Evolutionary conservation across 2,329 filamentous ascomycete species (phyloP), one percentile per base, ranked within the genome.

Genomic region (Nemania sp.): DNA sequence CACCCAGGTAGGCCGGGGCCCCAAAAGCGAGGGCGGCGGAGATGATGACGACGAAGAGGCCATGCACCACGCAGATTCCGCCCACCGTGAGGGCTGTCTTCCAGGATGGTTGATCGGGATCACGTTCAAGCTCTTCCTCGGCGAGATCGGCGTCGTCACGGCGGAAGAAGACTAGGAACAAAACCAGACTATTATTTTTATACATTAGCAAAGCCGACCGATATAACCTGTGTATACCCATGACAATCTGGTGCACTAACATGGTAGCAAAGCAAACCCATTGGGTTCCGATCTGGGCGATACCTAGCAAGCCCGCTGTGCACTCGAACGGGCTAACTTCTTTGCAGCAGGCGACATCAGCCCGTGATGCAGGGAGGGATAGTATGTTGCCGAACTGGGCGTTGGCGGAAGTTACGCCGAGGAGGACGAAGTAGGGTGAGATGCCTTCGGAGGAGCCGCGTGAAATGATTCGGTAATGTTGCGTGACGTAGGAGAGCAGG

Each of bases 101-200:
- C 85, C 93, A 95, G 63, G 87, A 90, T 20, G 90, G 89, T 68
- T 86, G 83, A 62, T 87, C 82, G 22, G 80, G 81, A 43, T 77
- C 76, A 54, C 67, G 71, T 54, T 75, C 80, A 27, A 83, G 80
- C 70, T 85, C 85, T n/a, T 82, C 77, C 70, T 83, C 85, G 51
- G 83, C 84, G 7, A 83, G 81, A 71, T 81, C 83, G 66, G 80
- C 85, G 67, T 81, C 84, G 74, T 85, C 85, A 74, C 90, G 90
- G 41, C 93, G 93, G 81, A 97, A 98, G 86, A 97, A 99, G 74
- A 97, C 88, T 65, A 98, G 88, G 82, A 97, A 99, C n/a, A 99
- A 87, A 22, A 97, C 84, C 60, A 98, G 89, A 73, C 95, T 98
- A 73, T 27, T n/a, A 43, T 49, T 32, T 5, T 26, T 32, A 26